Evolutionary conservation across 192 early-diverging fungal genomes (phyloP).

Genomic region (Kickxella alabastrina): DNA sequence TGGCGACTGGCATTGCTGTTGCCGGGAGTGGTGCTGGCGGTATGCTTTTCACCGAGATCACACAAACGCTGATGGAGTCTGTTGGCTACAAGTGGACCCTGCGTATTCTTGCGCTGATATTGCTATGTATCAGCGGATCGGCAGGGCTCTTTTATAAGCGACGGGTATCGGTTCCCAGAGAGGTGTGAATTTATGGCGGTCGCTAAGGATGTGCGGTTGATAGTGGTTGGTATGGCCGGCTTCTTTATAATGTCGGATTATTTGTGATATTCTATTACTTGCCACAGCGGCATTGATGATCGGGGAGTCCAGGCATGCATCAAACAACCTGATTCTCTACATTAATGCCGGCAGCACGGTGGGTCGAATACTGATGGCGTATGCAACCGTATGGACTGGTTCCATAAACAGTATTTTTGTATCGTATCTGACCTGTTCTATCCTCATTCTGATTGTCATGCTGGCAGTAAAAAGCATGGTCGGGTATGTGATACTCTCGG

Average conservation of each 20-base stretch:
- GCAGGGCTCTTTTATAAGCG: constrained; percentile 26
- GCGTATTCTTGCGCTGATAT: constrained; percentile 18
- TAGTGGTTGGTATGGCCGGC: constrained; percentile 18
- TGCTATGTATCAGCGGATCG: constrained; percentile 20
- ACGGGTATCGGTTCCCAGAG: constrained; percentile 13
- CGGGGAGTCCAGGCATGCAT: constrained; percentile 28
- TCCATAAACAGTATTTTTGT: constrained; percentile 34
- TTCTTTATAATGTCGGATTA: constrained; percentile 34
- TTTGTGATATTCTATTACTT: constrained; percentile 41
- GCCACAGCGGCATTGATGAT: constrained; percentile 36
- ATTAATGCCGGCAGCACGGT: constrained; percentile 43
- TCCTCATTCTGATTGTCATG: constrained; percentile 30
- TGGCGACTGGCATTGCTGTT: constrained; percentile 72
- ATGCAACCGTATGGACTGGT: constrained; percentile 12
- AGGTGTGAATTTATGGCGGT: constrained; percentile 11
- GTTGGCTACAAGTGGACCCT: constrained; percentile 39
- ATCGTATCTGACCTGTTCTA: constrained; percentile 23
- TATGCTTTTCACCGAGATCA: constrained; percentile 57
- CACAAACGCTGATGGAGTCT: constrained; percentile 54
- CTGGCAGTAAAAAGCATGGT: constrained; percentile 31
- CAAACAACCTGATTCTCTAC: constrained; percentile 27
- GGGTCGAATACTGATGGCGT: constrained; percentile 27
- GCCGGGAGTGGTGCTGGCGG: constrained; percentile 75
- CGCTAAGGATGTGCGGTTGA: constrained; percentile 19
- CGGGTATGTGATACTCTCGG: constrained; percentile 20